A percentile compares a stretch with the other conserved stretches of the same genome.
Evolutionary conservation across 768 basidiomycete species (phyloP).

Genomic region (Russula vinacea): DNA sequence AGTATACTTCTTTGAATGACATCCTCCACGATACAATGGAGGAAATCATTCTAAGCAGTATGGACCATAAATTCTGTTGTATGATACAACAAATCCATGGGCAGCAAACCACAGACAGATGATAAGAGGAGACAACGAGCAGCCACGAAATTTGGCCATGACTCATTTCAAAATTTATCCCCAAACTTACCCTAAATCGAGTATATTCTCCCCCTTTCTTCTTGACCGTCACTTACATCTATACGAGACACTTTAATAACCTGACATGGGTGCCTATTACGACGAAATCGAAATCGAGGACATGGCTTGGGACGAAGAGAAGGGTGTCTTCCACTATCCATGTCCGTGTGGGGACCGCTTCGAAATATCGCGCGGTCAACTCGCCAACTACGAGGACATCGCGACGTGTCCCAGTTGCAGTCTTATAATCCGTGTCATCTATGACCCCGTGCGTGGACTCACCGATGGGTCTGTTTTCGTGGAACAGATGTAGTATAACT

Average conservation of each 20-base stretch:
- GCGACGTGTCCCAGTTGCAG: slow-evolving; percentile 97
- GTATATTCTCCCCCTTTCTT: not conserved
- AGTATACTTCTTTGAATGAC: not conserved
- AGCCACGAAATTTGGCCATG: not conserved
- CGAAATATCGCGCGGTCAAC: slow-evolving; percentile 84
- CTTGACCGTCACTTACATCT: not conserved
- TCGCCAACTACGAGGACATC: slow-evolving; percentile 86
- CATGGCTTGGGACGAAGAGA: slow-evolving; percentile 84
- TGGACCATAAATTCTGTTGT: not conserved
- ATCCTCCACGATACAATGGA: not conserved
- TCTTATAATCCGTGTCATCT: slow-evolving; percentile 86
- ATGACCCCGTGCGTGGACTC: slow-evolving; percentile 77
- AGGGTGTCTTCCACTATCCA: slow-evolving; percentile 88
- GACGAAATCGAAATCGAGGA: slow-evolving; percentile 98
- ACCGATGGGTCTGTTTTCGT: not conserved
- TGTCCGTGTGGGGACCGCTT: slow-evolving; percentile 98
- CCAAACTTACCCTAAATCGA: not conserved
- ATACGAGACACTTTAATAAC: not conserved
- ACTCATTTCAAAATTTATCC: not conserved
- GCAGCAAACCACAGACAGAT: no score
- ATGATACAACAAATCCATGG: not conserved
- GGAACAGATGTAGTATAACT: not conserved
- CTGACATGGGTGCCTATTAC: slow-evolving; percentile 77
- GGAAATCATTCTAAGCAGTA: not conserved
- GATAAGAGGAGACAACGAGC: no score